Conservation (phyloP, 345 rosid genomes). For the Aquilaria malaccensis region DNA sequence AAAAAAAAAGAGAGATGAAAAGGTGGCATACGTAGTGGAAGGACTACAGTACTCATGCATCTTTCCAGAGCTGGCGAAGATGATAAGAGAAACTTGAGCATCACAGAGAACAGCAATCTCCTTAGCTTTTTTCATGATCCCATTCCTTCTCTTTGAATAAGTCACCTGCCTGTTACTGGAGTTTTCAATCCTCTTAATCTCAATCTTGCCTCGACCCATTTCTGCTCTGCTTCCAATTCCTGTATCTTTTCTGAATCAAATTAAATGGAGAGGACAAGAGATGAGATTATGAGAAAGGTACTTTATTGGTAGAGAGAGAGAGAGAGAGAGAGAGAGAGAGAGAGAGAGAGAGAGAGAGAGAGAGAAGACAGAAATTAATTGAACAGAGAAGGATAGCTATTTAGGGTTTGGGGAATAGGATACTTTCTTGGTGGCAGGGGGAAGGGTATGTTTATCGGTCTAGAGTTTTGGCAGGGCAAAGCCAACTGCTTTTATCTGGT, state of each 20-base stretch:
- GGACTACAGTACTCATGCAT: conserved; percentile 65
- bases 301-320: conserved; percentile 8
- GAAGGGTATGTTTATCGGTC: conserved; percentile 37
- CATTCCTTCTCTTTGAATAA: conserved; percentile 67
- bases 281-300: conserved; percentile 5
- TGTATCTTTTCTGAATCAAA: conserved; percentile 10
- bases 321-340: conserved; percentile 17
- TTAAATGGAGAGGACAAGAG: conserved; percentile 12
- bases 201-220: conserved; percentile 83
- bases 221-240: conserved; percentile 5
- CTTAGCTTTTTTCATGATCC: conserved; percentile 67
- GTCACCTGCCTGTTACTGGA: conserved; percentile 71
- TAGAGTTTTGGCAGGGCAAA: conserved; percentile 29
- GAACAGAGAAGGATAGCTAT: conserved; percentile 30
- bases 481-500: conserved; percentile 22
- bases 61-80: conserved; percentile 57
- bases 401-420: conserved; percentile 32
- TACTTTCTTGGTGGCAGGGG: conserved; percentile 46
- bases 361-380: conserved; percentile 13
- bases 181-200: conserved; percentile 82
- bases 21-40: conserved; percentile 34
- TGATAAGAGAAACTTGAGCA: conserved; percentile 70
- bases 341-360: conserved; percentile 15
- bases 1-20: background rate
- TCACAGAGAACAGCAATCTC: conserved; percentile 75